These are phyloP conservation scores for Fusarium sororula DNA, from an alignment of 2,329 filamentous ascomycete species.

Conservation along the genomic window DNA sequence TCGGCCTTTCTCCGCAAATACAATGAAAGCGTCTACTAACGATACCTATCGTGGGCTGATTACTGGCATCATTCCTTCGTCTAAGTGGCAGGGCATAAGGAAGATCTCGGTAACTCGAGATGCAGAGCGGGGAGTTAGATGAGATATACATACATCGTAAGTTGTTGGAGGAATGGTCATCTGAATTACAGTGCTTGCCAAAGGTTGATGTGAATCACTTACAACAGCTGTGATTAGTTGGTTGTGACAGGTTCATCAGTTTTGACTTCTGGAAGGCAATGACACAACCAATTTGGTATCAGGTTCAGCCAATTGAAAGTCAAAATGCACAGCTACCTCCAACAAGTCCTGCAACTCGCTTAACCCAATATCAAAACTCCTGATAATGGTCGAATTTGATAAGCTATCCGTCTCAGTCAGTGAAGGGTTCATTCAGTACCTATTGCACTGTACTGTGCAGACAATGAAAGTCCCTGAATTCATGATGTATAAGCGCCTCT, in stretches of 20 bases:
- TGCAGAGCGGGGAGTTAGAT: slow-evolving; percentile 1
- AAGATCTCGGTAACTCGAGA: slow-evolving; percentile 23
- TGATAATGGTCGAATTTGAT: slow-evolving; percentile 2
- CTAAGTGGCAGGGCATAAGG: slow-evolving; percentile 5
- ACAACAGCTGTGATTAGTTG: background rate
- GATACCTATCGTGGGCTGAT: slow-evolving; percentile 40
- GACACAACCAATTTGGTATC: background rate
- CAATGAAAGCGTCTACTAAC: background rate
- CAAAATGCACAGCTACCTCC: background rate
- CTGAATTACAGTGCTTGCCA: slow-evolving; percentile 22
- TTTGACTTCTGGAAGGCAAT: background rate
- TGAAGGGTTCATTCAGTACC: background rate
- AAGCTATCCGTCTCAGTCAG: slow-evolving; percentile 5
- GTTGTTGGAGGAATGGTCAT: slow-evolving; percentile 9
- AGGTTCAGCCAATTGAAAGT: background rate
- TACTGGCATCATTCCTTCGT: slow-evolving; percentile 27
- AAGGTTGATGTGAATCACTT: slow-evolving; percentile 5
- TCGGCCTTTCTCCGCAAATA: no score
- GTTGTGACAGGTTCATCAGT: background rate
- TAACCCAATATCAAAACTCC: background rate
- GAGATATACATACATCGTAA: background rate
- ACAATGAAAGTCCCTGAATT: background rate
- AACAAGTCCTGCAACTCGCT: slow-evolving; percentile 2
- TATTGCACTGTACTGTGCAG: background rate
- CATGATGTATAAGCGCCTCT: slow-evolving; percentile 13